Percentiles rank a stretch among this genome's conserved stretches.
Evolutionary conservation across 331 rosid species (phyloP).

Genomic region (Cydonia oblonga): DNA sequence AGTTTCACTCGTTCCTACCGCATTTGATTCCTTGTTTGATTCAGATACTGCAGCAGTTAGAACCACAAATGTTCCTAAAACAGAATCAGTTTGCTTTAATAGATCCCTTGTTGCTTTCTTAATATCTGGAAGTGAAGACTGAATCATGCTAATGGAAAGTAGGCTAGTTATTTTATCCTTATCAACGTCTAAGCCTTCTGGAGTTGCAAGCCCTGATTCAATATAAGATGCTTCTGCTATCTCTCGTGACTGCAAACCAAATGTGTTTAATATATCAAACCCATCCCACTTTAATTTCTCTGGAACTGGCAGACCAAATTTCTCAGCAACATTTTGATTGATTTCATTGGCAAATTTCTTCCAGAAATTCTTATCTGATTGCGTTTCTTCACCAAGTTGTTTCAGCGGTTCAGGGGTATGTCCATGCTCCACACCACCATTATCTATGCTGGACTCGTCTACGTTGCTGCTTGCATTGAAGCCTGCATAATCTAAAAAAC

Average conservation of each 20-base stretch:
- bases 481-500: constrained; percentile 16
- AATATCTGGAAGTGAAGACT: constrained; percentile 70
- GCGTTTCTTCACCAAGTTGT: constrained; percentile 23
- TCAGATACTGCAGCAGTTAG: constrained; percentile 70
- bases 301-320: constrained; percentile 60
- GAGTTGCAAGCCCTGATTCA: constrained; percentile 83
- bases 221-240: constrained; percentile 63
- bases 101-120: constrained; percentile 60
- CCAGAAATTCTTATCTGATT: constrained; percentile 70
- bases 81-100: constrained; percentile 80
- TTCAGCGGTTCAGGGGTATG: constrained; percentile 21
- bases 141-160: constrained; percentile 35
- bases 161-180: constrained; percentile 27
- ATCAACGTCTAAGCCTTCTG: constrained; percentile 34
- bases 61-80: constrained; percentile 85
- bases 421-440: constrained; percentile 28
- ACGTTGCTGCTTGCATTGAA: constrained; percentile 12
- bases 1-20: constrained; percentile 29
- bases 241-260: constrained; percentile 67
- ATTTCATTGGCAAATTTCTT: constrained; percentile 54
- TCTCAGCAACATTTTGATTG: constrained; percentile 62
- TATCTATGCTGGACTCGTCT: constrained; percentile 20
- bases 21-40: constrained; percentile 37
- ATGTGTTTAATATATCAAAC: constrained; percentile 54
- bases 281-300: constrained; percentile 89